A percentile compares a stretch with the other conserved stretches of the same genome.
These are phyloP conservation scores for Rhizopus sp. DNA, from an alignment of 371 early-diverging fungal genomes.

Conservation along the genomic window DNA sequence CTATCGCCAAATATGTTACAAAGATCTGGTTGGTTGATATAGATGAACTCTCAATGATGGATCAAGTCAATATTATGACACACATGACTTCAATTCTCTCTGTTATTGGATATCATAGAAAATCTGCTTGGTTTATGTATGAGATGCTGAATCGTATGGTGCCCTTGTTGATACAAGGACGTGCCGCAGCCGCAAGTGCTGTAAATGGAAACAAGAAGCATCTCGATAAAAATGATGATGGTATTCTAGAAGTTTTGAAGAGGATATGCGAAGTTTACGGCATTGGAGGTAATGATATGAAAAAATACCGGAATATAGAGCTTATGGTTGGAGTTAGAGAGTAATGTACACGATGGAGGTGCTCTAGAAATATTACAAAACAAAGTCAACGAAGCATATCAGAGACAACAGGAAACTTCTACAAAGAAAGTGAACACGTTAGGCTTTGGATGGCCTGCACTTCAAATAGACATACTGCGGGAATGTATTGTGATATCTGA, in stretches of 20 bases:
- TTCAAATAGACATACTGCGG: constrained; percentile 77
- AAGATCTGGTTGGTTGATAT: constrained; percentile 55
- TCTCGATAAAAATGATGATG: constrained; percentile 38
- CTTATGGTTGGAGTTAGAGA: constrained; percentile 7
- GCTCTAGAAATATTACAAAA: constrained; percentile 20
- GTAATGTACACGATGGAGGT: constrained; percentile 30
- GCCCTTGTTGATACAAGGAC: constrained; percentile 59
- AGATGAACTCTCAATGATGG: constrained; percentile 57
- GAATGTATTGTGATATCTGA: constrained; percentile 77
- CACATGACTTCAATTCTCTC: constrained; percentile 68
- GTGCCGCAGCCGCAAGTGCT: constrained; percentile 32
- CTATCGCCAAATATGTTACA: constrained; percentile 67
- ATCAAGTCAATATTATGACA: constrained; percentile 68
- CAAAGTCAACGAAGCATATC: constrained; percentile 2
- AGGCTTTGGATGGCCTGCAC: constrained; percentile 74
- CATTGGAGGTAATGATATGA: constrained; percentile 45
- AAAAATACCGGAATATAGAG: neutral
- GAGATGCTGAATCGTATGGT: constrained; percentile 67
- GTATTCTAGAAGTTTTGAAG: constrained; percentile 69
- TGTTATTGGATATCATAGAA: constrained; percentile 67
- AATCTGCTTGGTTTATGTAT: constrained; percentile 79
- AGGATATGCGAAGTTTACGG: constrained; percentile 72
- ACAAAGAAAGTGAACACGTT: neutral
- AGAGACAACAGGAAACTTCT: neutral
- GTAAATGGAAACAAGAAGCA: constrained; percentile 23